Evolutionary conservation across 805 yeast species (phyloP).

Genomic region (Candida tibetensis): DNA sequence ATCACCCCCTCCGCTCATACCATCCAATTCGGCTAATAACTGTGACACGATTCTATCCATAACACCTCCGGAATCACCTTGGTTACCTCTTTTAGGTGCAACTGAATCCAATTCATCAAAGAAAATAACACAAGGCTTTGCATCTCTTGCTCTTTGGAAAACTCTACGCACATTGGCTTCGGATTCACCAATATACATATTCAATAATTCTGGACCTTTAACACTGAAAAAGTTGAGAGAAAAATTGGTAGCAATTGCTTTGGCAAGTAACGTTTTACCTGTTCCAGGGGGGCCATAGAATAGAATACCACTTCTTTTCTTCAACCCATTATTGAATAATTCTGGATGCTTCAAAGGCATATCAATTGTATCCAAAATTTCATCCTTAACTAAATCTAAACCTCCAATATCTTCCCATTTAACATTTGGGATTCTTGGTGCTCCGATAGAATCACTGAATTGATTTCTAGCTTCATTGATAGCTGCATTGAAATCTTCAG

Average conservation of each 20-base stretch:
- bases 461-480: slow-evolving; percentile 80
- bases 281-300: slow-evolving; percentile 99
- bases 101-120: slow-evolving; percentile 97
- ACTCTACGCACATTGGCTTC: slow-evolving; percentile 96
- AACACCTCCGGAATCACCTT: slow-evolving; percentile 98
- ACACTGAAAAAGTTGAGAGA: slow-evolving; percentile 93
- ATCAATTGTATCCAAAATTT: slow-evolving; percentile 92
- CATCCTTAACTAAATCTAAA: slow-evolving; percentile 82
- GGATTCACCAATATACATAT: slow-evolving; percentile 98
- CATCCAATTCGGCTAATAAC: slow-evolving; percentile 89
- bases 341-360: slow-evolving; percentile 94
- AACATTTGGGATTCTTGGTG: slow-evolving; percentile 92
- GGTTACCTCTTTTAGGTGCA: slow-evolving; percentile 97
- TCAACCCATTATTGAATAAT: slow-evolving; percentile 80
- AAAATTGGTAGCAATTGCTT: slow-evolving; percentile 95
- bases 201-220: slow-evolving; percentile 93
- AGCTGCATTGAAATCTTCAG: slow-evolving; percentile 64
- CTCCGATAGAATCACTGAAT: slow-evolving; percentile 93
- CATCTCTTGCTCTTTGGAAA: slow-evolving; percentile 92
- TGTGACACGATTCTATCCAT: slow-evolving; percentile 99
- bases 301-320: slow-evolving; percentile 89
- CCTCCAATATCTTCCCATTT: slow-evolving; percentile 99
- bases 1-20: slow-evolving; percentile 75
- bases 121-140: slow-evolving; percentile 95
- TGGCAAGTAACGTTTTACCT: slow-evolving; percentile 92